Percentiles rank a stretch among this genome's conserved stretches.
phyloP scores from a whole-genome alignment of 2,329 filamentous ascomycete genomes.

The Cladosporium sp. region DNA sequence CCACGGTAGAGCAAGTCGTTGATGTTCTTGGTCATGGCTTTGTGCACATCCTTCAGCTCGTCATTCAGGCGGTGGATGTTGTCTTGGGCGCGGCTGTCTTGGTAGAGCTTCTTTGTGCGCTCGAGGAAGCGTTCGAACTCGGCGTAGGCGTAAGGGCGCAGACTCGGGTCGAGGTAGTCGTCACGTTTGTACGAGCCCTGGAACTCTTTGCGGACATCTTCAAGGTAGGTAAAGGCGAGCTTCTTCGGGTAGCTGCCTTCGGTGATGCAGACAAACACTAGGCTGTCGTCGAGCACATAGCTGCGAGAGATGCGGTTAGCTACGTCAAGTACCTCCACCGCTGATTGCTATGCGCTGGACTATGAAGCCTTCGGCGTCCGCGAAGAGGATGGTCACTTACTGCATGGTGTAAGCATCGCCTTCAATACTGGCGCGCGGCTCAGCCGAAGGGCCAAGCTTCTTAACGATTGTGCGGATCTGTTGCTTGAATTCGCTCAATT shows the following conservation, averaged over 20 bases:
- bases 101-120: constrained; percentile 88
- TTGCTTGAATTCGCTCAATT: constrained; percentile 80
- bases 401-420: constrained; percentile 78
- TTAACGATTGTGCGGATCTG: constrained; percentile 89
- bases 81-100: constrained; percentile 82
- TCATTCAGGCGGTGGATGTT: constrained; percentile 96
- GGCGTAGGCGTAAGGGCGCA: constrained; percentile 93
- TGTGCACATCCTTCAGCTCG: constrained; percentile 94
- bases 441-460: constrained; percentile 81
- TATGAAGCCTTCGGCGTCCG: neutral
- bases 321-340: neutral
- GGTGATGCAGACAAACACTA: constrained; percentile 92
- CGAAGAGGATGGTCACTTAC: constrained; percentile 46
- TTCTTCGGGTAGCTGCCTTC: constrained; percentile 94
- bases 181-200: constrained; percentile 71
- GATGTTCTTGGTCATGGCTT: constrained; percentile 99
- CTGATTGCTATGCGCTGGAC: neutral
- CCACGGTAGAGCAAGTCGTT: constrained; percentile 94
- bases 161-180: constrained; percentile 68
- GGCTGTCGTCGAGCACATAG: constrained; percentile 77
- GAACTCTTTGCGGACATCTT: constrained; percentile 88
- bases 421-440: constrained; percentile 89
- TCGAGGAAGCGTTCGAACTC: constrained; percentile 97
- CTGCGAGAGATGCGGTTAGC: constrained; percentile 42
- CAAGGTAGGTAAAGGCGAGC: constrained; percentile 95